Base-by-base conservation (phyloP, 257 asterid genomes). In the Haberlea rhodopensis region DNA sequence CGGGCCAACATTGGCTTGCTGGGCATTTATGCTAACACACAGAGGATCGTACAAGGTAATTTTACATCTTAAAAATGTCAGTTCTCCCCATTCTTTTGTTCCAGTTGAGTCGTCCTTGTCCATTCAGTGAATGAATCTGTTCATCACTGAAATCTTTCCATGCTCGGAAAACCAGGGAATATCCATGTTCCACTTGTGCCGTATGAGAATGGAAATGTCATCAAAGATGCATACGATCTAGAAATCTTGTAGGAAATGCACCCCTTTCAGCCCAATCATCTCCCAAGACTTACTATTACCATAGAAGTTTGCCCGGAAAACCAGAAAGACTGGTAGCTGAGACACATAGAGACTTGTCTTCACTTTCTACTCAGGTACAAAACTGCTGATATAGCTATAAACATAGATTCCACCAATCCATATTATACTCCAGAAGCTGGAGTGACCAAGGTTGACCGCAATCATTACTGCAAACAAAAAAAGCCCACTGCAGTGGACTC, bases 311-410 rank as follows among this genome's bases (percentile, higher is more conserved):
- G 58, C 37, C 75, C 5, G 73, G 40, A 40, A 80, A 83, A 73
- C 80, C 60, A 63, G 94, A 82, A 57, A 79, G 73, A 40, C 65
- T 80, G 16, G 67, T 67, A 19, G 19, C 65, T 0, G 85, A 73
- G 55, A 53, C 57, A n/a, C 84, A 65, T 28, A 67, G 68, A 63
- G 75, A 70, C 55, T 51, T 43, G 27, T 58, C 78, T 37, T 34
- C 77, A 27, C 87, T 75, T 31, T 25, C 81, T 7, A 79, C 82
- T 74, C 91, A 76, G 57, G 56, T 75, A 57, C 84, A 85, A 32
- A 82, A 79, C 66, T 78, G 87, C 94, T 0, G 95, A 88, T 63
- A 73, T 80, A 54, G 89, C 94, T 25, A 84, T 88, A 24, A 81
- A 80, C 60, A 84, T 84, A 9, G 95, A 86, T 6, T 43, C 51